Percentiles rank a stretch among this genome's conserved stretches.
Conservation (phyloP, 2,329 filamentous ascomycete genomes). For the Pseudofabraea citricarpa region DNA sequence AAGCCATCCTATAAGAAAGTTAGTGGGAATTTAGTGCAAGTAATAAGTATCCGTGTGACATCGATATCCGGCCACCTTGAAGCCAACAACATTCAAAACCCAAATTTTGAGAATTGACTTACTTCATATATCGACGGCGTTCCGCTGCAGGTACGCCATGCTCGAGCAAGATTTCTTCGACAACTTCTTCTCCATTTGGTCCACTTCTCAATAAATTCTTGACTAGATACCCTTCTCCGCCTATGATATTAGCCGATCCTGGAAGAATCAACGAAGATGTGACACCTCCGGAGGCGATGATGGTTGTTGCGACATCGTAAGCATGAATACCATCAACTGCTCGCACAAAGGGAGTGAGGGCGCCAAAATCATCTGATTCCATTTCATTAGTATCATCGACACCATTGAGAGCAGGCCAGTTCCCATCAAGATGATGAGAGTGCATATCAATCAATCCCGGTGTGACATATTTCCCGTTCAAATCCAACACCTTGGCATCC, state of each 20-base stretch:
- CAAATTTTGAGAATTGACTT: no score
- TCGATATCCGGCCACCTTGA: no score
- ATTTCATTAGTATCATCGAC: conserved; percentile 34
- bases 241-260: conserved; percentile 39
- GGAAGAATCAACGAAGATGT: conserved; percentile 41
- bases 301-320: conserved; percentile 31
- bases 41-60: no score
- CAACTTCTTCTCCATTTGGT: conserved; percentile 30
- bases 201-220: conserved; percentile 35
- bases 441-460: conserved; percentile 42
- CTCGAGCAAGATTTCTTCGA: conserved; percentile 38
- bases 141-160: conserved; percentile 29
- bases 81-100: no score
- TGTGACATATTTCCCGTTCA: conserved; percentile 35
- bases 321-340: conserved; percentile 36
- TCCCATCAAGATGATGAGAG: conserved; percentile 33
- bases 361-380: conserved; percentile 22
- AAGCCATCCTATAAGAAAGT: no score
- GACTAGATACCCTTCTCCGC: conserved; percentile 37
- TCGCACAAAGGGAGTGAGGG: conserved; percentile 34
- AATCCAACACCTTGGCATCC: conserved; percentile 21
- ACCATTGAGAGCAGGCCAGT: conserved; percentile 30
- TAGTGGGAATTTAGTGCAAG: no score
- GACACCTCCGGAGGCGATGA: conserved; percentile 39
- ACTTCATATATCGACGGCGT: conserved; percentile 37